Evolutionary conservation across 768 basidiomycete species (phyloP).

Genomic region (Agaricus sinodeliciosus): DNA sequence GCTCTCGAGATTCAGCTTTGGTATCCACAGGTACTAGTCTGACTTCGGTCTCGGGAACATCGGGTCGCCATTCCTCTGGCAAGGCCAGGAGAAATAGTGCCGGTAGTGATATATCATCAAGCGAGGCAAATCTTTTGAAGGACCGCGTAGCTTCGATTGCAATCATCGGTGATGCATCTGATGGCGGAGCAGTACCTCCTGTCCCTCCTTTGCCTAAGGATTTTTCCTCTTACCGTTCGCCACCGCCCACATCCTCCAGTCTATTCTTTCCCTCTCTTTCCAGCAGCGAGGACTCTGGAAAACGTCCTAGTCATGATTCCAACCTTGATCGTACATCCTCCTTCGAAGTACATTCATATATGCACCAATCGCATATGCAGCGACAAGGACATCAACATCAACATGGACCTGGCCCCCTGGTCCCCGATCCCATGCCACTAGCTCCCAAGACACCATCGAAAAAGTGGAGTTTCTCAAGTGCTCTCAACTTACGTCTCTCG

Average conservation of each 20-base stretch:
- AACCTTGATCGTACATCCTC: conserved; percentile 43
- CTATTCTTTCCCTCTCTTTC: conserved; percentile 43
- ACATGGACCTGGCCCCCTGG: conserved; percentile 32
- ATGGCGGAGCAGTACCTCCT: conserved; percentile 74
- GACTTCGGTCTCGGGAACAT: conserved; percentile 68
- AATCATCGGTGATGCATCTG: conserved; percentile 49
- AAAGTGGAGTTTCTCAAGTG: conserved; percentile 94
- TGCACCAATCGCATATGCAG: conserved; percentile 22
- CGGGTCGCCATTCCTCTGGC: conserved; percentile 64
- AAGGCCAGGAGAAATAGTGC: conserved; percentile 76
- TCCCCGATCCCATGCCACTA: conserved; percentile 27
- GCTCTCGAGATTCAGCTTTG: conserved; percentile 83
- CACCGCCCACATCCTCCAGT: conserved; percentile 52
- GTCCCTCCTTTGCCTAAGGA: conserved; percentile 93
- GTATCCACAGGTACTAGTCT: conserved; percentile 72
- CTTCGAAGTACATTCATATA: conserved; percentile 41
- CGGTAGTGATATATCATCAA: conserved; percentile 78
- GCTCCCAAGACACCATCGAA: conserved; percentile 80
- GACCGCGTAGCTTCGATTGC: conserved; percentile 64
- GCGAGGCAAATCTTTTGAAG: conserved; percentile 55
- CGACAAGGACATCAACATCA: conserved; percentile 22
- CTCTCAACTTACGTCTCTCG: conserved; percentile 68
- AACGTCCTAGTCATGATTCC: conserved; percentile 35
- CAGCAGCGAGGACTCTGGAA: conserved; percentile 34
- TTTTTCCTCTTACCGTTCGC: conserved; percentile 68